Conservation (phyloP, 202 grass and related monocot genomes). For the Cymbopogon flexuosus region DNA sequence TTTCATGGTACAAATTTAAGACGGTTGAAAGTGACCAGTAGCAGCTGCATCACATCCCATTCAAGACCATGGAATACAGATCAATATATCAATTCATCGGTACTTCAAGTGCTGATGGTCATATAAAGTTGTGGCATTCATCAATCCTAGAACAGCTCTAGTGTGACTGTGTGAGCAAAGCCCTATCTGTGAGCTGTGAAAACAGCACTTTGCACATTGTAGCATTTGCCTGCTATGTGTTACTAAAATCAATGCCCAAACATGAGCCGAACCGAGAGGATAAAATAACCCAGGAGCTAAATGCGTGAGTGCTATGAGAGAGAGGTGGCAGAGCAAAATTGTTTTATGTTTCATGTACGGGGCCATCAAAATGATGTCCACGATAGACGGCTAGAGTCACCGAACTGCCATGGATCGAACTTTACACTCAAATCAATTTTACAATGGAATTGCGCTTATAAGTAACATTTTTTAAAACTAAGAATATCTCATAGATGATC, state of each 20-base stretch:
- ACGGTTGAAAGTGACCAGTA: neutral
- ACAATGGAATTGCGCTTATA: neutral
- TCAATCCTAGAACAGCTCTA: too few relatives aligned
- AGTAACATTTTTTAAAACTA: neutral
- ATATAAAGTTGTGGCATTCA: too few relatives aligned
- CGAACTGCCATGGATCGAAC: neutral
- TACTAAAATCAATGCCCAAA: neutral
- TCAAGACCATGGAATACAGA: neutral
- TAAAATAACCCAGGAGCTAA: neutral
- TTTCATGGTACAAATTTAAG: constrained; percentile 8
- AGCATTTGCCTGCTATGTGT: neutral
- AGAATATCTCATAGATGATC: constrained; percentile 5
- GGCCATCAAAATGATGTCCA: neutral
- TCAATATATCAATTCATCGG: neutral
- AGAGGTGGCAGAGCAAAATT: neutral
- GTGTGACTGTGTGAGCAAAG: too few relatives aligned
- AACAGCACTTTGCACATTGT: neutral
- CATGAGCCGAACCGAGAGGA: neutral
- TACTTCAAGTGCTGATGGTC: too few relatives aligned
- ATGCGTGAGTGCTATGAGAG: neutral
- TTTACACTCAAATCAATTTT: neutral
- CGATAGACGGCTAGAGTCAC: neutral
- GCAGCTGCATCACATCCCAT: constrained; percentile 5
- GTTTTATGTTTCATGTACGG: neutral
- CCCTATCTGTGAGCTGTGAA: neutral